Base-by-base conservation (phyloP, 352 stramenopile genomes). In the Phytopythium montanum region DNA sequence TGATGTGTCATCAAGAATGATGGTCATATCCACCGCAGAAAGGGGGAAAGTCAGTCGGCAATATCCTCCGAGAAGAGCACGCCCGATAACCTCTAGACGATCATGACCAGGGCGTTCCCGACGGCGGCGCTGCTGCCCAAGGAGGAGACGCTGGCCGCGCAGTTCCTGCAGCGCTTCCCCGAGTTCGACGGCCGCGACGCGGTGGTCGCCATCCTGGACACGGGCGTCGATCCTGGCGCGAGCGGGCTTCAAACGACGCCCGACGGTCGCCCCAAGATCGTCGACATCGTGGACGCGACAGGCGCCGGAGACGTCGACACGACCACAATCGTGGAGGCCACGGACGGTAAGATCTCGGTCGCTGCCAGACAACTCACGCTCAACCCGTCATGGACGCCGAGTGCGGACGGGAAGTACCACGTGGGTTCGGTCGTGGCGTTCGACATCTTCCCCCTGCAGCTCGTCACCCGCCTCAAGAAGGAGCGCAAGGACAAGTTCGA, bases 261-360 rank as follows among this genome's bases (percentile, higher is more conserved):
- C 10, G 87, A 97, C 70, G 92, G 92, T 12, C 77, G 84, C 23
- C 88, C 87, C 50, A 98, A 99, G 77, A 75, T 98, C 61, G 66
- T 99, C 16, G 92, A 98, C 72, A 77, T 99, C 45, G 80, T 98
- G 26, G 96, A 99, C 76, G 96, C 92, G 70, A 98, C 94, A 29
- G 96, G 79, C 41, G 73, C 85, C 9, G 96, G 95, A 33, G 96
- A 99, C 76, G 82, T 99, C 1, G 86, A 97, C 69, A 97, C 92
- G 57, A 89, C 81, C 12, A 80, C 68, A 0, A 59, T 83, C 14
- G 21, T 91, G 21, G 56, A 81, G 52, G 65, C 82, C 8, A 69
- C 76, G 41, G 77, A 95, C 38, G 79, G 72, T 34, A 51, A 64
- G 46, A 62, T 92, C 26, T 70, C 61, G 50, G 67, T 90, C 61